phyloP scores from a whole-genome alignment of 208 protist genomes.

The Sergeia podlipaevii region DNA sequence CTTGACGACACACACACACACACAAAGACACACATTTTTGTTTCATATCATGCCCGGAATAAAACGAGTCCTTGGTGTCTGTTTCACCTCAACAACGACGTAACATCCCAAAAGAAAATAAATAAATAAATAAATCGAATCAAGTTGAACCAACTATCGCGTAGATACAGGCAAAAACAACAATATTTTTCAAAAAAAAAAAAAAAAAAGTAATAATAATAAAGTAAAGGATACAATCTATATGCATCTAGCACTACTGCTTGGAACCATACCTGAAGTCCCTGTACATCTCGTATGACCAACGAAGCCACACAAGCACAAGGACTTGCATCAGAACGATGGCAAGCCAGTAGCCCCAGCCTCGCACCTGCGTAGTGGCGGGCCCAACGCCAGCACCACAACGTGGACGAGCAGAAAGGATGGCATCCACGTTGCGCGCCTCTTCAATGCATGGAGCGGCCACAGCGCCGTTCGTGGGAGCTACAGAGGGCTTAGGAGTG shows the following conservation, averaged over 20 bases:
- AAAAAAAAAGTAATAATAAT: background rate
- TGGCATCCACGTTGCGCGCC: conserved; percentile 39
- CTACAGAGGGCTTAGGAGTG: too few species aligned
- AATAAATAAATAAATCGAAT: too few species aligned
- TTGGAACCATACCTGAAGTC: conserved; percentile 11
- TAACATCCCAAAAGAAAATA: too few species aligned
- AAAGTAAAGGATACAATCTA: conserved; percentile 10
- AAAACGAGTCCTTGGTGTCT: conserved; percentile 6
- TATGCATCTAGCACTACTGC: conserved; percentile 4
- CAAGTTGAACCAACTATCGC: background rate
- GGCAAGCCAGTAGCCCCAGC: conserved; percentile 47
- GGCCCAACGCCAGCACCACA: conserved; percentile 4
- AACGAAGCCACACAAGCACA: conserved; percentile 56
- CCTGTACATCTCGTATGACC: conserved; percentile 51
- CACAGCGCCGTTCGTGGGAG: too few species aligned
- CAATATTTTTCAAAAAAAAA: background rate
- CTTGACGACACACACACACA: background rate
- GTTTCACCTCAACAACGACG: background rate
- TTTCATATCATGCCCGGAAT: too few species aligned
- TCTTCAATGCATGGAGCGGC: too few species aligned
- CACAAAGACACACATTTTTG: too few species aligned
- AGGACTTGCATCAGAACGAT: conserved; percentile 58
- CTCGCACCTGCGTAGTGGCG: conserved; percentile 4
- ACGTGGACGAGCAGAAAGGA: conserved; percentile 31
- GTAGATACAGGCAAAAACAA: conserved; percentile 10